Evolutionary conservation across 208 protist genomes (phyloP).

Genomic region (Entamoeba nuttalli): DNA sequence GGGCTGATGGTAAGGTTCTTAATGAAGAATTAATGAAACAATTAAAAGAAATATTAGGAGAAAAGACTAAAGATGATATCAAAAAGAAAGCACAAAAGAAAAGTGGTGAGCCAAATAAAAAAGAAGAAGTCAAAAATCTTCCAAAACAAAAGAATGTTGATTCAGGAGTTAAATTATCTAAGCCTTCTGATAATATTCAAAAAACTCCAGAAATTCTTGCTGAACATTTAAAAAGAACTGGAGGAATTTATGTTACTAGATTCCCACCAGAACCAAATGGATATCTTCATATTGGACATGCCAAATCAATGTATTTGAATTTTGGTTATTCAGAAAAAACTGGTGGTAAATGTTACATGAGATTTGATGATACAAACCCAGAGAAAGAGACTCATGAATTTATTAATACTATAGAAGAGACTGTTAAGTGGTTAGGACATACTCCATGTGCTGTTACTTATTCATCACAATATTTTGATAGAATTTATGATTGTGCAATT

Average conservation of each 20-base stretch:
- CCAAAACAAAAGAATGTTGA: not conserved
- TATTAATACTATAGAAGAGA: constrained; percentile 74
- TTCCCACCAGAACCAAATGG: constrained; percentile 49
- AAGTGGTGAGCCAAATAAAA: not conserved
- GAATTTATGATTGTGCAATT: constrained; percentile 85
- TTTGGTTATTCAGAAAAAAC: constrained; percentile 78
- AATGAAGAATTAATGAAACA: not conserved
- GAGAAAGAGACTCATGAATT: constrained; percentile 85
- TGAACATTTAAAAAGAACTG: not conserved
- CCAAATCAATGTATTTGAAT: constrained; percentile 96
- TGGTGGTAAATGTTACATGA: constrained; percentile 68
- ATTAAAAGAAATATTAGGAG: not conserved
- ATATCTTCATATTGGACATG: constrained; percentile 95
- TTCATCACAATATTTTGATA: constrained; percentile 92
- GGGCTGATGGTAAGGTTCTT: not conserved
- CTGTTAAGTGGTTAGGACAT: constrained; percentile 57
- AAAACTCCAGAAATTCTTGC: not conserved
- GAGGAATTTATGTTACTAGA: constrained; percentile 4
- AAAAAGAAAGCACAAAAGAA: not conserved
- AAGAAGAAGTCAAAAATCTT: not conserved
- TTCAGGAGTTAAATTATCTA: not conserved
- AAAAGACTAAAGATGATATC: not conserved
- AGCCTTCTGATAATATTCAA: not conserved
- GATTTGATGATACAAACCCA: constrained; percentile 98
- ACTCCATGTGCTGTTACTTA: constrained; percentile 65